Evolutionary conservation across 306 rosid genomes (phyloP).

Genomic region (Fragaria vesca): DNA sequence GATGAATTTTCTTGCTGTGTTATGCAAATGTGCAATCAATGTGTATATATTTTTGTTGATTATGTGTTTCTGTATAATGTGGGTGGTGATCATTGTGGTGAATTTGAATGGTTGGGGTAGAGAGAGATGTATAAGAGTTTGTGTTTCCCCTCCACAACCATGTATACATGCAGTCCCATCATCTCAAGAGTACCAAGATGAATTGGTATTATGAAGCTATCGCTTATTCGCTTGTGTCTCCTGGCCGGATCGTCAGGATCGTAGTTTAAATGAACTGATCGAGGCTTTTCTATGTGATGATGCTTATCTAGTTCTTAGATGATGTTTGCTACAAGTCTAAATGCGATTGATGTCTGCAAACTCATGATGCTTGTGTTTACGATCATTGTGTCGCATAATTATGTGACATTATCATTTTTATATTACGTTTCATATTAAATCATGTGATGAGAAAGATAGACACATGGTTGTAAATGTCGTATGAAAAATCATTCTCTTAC

Average conservation of each 20-base stretch:
- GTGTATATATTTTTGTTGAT: not conserved
- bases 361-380: no score
- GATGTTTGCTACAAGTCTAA: no score
- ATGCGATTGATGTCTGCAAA: no score
- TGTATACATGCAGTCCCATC: not conserved
- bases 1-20: not conserved
- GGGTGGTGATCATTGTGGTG: not conserved
- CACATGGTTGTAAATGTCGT: no score
- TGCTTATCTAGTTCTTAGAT: no score
- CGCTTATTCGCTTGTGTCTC: not conserved
- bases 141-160: slow-evolving; percentile 11
- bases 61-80: not conserved
- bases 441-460: no score
- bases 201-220: not conserved
- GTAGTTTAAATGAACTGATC: not conserved
- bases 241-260: not conserved
- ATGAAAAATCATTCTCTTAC: no score
- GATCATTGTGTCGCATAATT: no score
- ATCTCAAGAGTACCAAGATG: not conserved
- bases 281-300: not conserved
- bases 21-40: not conserved
- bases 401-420: no score
- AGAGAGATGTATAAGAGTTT: not conserved
- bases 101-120: not conserved
- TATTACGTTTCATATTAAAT: no score